phyloP scores from a whole-genome alignment of 768 basidiomycete genomes.

The Amyloporia xantha region DNA sequence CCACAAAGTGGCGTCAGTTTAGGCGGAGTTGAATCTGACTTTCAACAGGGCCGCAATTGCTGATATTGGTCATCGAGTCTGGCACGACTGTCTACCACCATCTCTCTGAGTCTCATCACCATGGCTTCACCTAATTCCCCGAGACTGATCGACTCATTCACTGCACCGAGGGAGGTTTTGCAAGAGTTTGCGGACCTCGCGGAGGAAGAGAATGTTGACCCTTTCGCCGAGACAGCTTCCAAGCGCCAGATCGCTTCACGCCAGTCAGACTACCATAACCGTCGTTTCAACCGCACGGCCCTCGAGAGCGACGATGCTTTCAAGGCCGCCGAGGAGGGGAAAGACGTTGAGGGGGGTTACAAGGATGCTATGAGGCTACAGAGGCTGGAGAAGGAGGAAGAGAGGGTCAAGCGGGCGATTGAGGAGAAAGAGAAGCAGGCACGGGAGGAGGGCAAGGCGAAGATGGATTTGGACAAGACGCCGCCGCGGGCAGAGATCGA shows the following conservation, averaged over 20 bases:
- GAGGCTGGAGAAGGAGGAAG: slow-evolving; percentile 90
- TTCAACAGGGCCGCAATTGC: too few species aligned
- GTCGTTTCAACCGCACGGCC: slow-evolving; percentile 80
- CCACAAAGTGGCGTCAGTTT: too few species aligned
- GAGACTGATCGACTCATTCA: slow-evolving; percentile 84
- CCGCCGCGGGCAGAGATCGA: slow-evolving; percentile 78
- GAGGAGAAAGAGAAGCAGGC: slow-evolving; percentile 84
- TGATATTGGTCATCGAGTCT: too few species aligned
- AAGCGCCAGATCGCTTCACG: slow-evolving; percentile 90
- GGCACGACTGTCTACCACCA: too few species aligned
- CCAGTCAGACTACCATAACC: slow-evolving; percentile 92
- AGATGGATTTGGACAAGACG: slow-evolving; percentile 88
- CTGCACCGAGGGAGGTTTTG: slow-evolving; percentile 88
- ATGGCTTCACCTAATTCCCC: slow-evolving; percentile 28
- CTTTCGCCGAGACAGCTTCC: slow-evolving; percentile 87
- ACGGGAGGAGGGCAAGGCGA: slow-evolving; percentile 61
- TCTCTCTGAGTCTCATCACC: slow-evolving; percentile 4
- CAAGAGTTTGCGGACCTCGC: slow-evolving; percentile 92
- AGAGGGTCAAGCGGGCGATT: slow-evolving; percentile 72
- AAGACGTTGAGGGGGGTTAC: slow-evolving; percentile 79
- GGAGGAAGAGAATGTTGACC: slow-evolving; percentile 89
- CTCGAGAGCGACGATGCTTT: slow-evolving; percentile 80
- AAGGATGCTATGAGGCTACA: slow-evolving; percentile 93
- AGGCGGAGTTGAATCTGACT: too few species aligned
- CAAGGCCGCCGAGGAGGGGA: slow-evolving; percentile 56